Base-by-base conservation (phyloP, 2,329 filamentous ascomycete genomes). In the Mollisia scopiformis region DNA sequence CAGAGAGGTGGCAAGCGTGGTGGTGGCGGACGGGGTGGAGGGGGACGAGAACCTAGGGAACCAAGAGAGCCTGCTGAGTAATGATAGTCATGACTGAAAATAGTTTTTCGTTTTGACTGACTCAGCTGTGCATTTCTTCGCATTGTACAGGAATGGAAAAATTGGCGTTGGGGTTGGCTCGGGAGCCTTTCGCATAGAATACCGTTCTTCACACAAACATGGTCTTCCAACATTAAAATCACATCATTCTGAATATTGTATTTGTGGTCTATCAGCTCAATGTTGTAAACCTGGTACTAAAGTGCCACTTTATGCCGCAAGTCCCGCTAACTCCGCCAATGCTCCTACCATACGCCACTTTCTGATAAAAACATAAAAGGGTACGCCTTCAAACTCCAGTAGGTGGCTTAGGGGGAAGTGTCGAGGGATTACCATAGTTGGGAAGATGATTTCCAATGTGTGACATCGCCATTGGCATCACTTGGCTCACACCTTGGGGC, bases 361-460 rank as follows among this genome's bases (percentile, higher is more conserved):
- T 66, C 59, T 59, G 64, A 69, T 58, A 69, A 68, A 35, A 63
- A 70, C 68, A 69, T 64, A 65, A 68, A 58, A n/a, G n/a, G 57
- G 43, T 62, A 57, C 53, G 57, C 53, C 62, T 58, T 66, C 70
- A 75, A 68, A 71, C 65, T 54, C 71, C 71, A 50, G 81, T 79
- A 41, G 82, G 82, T 35, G 83, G 83, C 68, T 84, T 85, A 10
- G 82, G 78, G 50, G 83, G 83, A 46, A 85, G 74, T 54, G 82
- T 81, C 16, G 82, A 74, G 5, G 82, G 80, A 31, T 82, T 81
- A 30, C 82, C 82, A 73, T 81, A 85, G 66, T 84, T 84, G n/a
- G 82, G 80, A 56, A 84, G 81, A 66, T 79, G 80, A 69, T 77
- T 82, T 60, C 78, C 76, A 57, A 70, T 57, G 57, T 72, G 70